Evolutionary conservation across 371 early-diverging fungal species (phyloP), one percentile per base, ranked within the genome.

Genomic region (Nematocida sp.): DNA sequence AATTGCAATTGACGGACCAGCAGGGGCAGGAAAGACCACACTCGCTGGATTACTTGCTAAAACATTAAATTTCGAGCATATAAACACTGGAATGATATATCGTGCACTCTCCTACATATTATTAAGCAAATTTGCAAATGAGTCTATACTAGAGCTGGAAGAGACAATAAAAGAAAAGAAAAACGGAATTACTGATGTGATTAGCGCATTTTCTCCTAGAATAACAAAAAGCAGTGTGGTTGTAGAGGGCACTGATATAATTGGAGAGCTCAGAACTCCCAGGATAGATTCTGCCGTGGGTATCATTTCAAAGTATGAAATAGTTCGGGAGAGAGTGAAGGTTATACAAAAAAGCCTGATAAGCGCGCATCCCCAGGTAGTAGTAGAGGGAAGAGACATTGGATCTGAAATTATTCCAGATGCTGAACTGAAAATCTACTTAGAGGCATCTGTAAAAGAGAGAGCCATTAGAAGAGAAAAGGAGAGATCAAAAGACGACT

Each of bases 321-420:
- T 64, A 0, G 90, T 94, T 3, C 88, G 94, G 11, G 75, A 89
- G 1, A 89, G 89, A 0, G 87, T 93, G 6, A 85, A 90, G 1
- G 80, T 89, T 5, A 90, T 91, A 56, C 92, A 93, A 78, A 88
- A 90, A 0, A 83, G 71, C 0, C 73, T 88, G 11, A 90, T 90
- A 18, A 84, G 88, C 6, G 71, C 66, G 3, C 78, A 73, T 0
- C 80, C 83, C 3, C 93, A 93, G 25, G 86, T 94, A 20, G 92
- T 95, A 6, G 92, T 94, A 91, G 95, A 95, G 85, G 95, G 95
- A 6, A 86, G 95, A 4, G 95, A 95, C 86, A 93, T 94, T 64
- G 94, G 94, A 18, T 92, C 94, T 0, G 90, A 90, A 0, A 91
- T 95, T 3, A 87, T 95, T 47, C 94, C 95, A 0, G 86, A 92